Evolutionary conservation across 177 flowering plant species (phyloP), one percentile per base, ranked within the genome.

Genomic region (Vitis hybrid): DNA sequence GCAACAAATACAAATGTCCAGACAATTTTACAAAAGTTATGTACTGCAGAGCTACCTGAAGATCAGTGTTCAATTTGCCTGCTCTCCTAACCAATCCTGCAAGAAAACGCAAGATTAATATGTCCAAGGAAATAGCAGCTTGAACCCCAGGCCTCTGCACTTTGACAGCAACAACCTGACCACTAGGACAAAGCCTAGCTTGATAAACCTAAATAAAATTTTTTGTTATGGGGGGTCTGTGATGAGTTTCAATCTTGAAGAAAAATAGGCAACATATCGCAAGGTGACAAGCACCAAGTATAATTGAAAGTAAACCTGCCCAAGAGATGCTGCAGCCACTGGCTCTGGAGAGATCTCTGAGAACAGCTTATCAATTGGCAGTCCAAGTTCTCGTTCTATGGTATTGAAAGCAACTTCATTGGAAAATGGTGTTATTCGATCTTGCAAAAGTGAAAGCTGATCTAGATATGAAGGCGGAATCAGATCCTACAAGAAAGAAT

Each of bases 131-230:
- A 78, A 95, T 91, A 30, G 94, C 98, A 60, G 98, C 94, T 81
- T 84, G 92, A 72, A 95, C 99, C 66, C 99, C 99, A 48, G 99
- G 99, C 70, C 99, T 80, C 75, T 95, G 99, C 68, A 95, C 99
- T 80, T 95, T 95, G 63, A 95, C 90, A 72, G 99, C 99, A 80
- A 95, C 97, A 77, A 95, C 76, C 74, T 83, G 70, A 62, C 94
- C 94, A 70, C 60, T 84, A 50, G 69, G 60, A 18, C 87, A 86
- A 68, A 93, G 92, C 79, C 91, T 89, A 56, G 97, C 99, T 81
- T 93, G 82, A 79, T 91, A 95, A 64, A 95, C 99, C 98, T 95
- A 75, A 39, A 39, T 6, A 39, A 39, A 39, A 39, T 0, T 0
- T 1, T 39, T 39, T 39, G 45, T 39, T 39, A 39, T 39, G 45